These are phyloP conservation scores for Lactarius vividus DNA, from an alignment of 768 basidiomycete genomes.

Conservation along the genomic window DNA sequence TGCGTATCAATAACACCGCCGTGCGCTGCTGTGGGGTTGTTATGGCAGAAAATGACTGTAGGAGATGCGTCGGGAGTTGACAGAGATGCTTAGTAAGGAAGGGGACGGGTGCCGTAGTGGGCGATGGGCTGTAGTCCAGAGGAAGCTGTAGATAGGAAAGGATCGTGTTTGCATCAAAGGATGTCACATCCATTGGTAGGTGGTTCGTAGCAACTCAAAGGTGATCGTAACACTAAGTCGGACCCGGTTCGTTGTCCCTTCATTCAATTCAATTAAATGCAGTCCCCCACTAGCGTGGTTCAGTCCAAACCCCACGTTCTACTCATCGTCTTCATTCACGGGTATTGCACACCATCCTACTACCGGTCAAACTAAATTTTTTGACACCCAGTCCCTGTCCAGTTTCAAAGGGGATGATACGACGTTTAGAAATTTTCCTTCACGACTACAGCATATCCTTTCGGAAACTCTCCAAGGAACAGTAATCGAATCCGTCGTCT, in stretches of 20 bases:
- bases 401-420: constrained; percentile 63
- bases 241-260: not conserved
- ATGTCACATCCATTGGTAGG: constrained; percentile 6
- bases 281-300: not conserved
- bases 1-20: constrained; percentile 60
- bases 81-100: constrained; percentile 61
- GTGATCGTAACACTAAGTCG: not conserved
- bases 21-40: constrained; percentile 66
- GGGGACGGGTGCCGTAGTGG: constrained; percentile 51
- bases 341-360: constrained; percentile 42
- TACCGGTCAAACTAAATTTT: not conserved
- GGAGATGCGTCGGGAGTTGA: constrained; percentile 66
- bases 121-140: constrained; percentile 57
- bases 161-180: constrained; percentile 32
- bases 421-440: constrained; percentile 77
- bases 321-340: constrained; percentile 77
- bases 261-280: not conserved
- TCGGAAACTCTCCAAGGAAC: constrained; percentile 57
- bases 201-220: not conserved
- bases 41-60: constrained; percentile 41
- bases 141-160: constrained; percentile 58
- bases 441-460: constrained; percentile 73
- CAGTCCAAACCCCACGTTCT: constrained; percentile 37
- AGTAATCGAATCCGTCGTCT: constrained; percentile 70
- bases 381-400: not conserved